These are phyloP conservation scores for Melampsora americana DNA, from an alignment of 1,284 basidiomycete species.

Conservation along the genomic window DNA sequence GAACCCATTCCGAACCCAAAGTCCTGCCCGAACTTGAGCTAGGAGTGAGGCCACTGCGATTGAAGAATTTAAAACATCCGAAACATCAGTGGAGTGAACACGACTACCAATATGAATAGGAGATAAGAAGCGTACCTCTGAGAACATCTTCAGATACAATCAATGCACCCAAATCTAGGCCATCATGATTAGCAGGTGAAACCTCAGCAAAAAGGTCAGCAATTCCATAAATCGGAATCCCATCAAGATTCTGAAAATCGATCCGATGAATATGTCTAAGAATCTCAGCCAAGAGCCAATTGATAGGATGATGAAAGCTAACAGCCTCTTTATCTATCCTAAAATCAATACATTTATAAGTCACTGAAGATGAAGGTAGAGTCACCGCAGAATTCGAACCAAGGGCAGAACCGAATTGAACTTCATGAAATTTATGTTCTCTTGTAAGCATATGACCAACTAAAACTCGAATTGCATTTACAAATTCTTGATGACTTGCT, in stretches of 20 bases:
- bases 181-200: not conserved
- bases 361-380: conserved; percentile 47
- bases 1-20: conserved; percentile 97
- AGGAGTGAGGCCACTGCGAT: conserved; percentile 74
- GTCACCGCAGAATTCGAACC: conserved; percentile 1
- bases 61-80: conserved; percentile 13
- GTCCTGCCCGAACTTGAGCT: conserved; percentile 87
- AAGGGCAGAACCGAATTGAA: conserved; percentile 64
- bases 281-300: conserved; percentile 86
- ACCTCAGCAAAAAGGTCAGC: conserved; percentile 31
- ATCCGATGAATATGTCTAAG: conserved; percentile 61
- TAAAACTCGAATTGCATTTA: conserved; percentile 68
- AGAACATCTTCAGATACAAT: conserved; percentile 35
- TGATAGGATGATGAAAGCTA: conserved; percentile 90
- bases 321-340: conserved; percentile 62
- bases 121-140: conserved; percentile 14
- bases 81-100: not conserved
- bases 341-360: conserved; percentile 47
- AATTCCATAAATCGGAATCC: conserved; percentile 31
- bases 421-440: conserved; percentile 63
- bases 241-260: conserved; percentile 65
- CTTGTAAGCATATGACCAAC: conserved; percentile 54
- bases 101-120: not conserved
- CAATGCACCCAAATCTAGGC: conserved; percentile 24
- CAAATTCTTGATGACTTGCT: conserved; percentile 63